Percentiles rank a stretch among this genome's conserved stretches.
Conservation (phyloP, 2,329 filamentous ascomycete species). For the Paramyrothecium roridum region DNA sequence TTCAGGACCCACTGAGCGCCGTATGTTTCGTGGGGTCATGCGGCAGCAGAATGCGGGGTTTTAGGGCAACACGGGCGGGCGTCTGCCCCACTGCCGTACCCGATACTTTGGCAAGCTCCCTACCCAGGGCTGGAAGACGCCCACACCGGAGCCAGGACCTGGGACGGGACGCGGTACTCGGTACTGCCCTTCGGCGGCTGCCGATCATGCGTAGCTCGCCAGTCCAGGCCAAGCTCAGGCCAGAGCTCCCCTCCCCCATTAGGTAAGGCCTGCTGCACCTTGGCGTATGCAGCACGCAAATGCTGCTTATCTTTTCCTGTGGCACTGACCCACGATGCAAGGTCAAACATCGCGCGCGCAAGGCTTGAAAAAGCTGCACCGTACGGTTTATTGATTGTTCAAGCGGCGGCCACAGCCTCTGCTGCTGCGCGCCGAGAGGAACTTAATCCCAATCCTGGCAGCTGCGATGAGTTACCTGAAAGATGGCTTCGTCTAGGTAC, state of each 20-base stretch:
- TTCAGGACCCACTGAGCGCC: slow-evolving; percentile 14
- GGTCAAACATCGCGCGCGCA: not conserved
- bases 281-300: not conserved
- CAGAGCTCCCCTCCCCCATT: not conserved
- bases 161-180: not conserved
- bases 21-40: slow-evolving; percentile 16
- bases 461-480: too few relatives aligned
- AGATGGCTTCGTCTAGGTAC: not conserved
- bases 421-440: too few relatives aligned
- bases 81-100: not conserved
- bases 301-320: not conserved
- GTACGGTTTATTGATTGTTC: too few relatives aligned
- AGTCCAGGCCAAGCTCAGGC: not conserved
- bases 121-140: not conserved
- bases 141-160: not conserved
- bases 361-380: not conserved
- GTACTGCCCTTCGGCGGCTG: not conserved
- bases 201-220: not conserved
- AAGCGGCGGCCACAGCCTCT: too few relatives aligned
- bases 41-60: slow-evolving; percentile 5
- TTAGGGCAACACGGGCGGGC: not conserved
- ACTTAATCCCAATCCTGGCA: too few relatives aligned
- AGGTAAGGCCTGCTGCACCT: not conserved
- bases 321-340: not conserved
- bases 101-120: not conserved